Base-by-base conservation (phyloP, 2,329 filamentous ascomycete species). In the Penicillium sp. region DNA sequence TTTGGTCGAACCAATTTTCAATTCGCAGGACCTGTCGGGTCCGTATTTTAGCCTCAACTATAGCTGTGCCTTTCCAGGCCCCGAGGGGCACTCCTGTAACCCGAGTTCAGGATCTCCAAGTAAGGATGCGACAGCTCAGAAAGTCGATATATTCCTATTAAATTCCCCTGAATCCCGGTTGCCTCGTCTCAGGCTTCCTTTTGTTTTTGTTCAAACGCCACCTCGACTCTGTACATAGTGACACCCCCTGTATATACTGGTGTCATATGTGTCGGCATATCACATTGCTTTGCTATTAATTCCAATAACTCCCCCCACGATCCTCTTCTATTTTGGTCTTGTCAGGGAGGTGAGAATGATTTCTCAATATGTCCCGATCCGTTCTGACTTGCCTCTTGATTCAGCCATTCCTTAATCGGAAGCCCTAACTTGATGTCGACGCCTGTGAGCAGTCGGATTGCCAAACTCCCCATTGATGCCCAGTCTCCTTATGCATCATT, bases 401-500 rank as follows among this genome's bases (percentile, higher is more conserved):
- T 27, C 3, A 27, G 24, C 5, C 24, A 13, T 41, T 53, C 22
- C 11, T 21, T 41, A 21, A 21, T 34, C 10, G 38, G 14, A 18
- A 29, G 27, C 14, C 24, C 48, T 42, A 40, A 27, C 42, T 44
- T 31, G 11, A 55, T 55, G 53, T 44, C 53, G 53, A 54, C 48
- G 22, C 34, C 32, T 29, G 31, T 45, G 36, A 29, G 43, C 34
- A 31, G 55, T 49, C 53, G 53, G 48, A 56, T 59, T 63, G 57
- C 40, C 57, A 63, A 60, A 48, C 48, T 50, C 52, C 44, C 44
- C 45, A 45, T 63, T 64, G 55, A 59, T 52, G 50, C 54, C 57
- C 53, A 44, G 27, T 55, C 39, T 47, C 56, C 55, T 54, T 63
- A 71, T 72, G 69, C 67, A 67, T 64, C 58, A 66, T 55, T 59